Evolutionary conservation across 176 grass and related monocot species (phyloP).

Genomic region (Aegilops sharonensis): DNA sequence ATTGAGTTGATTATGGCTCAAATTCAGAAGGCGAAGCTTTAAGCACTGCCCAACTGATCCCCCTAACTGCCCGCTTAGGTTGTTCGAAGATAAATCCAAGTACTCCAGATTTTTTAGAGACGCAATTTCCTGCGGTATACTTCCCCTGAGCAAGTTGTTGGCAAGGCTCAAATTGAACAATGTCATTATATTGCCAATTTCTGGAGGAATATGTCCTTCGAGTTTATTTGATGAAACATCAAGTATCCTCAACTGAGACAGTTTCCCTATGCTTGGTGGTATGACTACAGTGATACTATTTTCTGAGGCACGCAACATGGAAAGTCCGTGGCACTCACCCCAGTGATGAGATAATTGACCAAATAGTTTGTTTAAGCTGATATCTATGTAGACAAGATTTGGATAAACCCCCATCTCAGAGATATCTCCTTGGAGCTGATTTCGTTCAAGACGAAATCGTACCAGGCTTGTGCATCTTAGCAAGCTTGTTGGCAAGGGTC

Average conservation of each 20-base stretch:
- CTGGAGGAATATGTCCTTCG: background rate
- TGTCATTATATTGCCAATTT: background rate
- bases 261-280: background rate
- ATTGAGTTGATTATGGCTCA: background rate
- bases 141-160: background rate
- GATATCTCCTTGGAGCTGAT: background rate
- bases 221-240: background rate
- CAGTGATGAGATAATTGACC: background rate
- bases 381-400: background rate
- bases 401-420: background rate
- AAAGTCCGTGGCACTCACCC: background rate
- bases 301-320: background rate
- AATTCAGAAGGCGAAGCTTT: background rate
- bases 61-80: background rate
- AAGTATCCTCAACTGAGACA: background rate
- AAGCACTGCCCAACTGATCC: background rate
- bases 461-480: background rate
- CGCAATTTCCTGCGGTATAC: background rate
- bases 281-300: background rate
- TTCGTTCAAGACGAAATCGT: background rate
- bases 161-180: background rate
- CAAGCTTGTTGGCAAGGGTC: background rate
- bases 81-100: background rate
- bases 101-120: background rate
- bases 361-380: slow-evolving; percentile 5